Evolutionary conservation across 345 rosid genomes (phyloP).

Genomic region (Clausena lansium): DNA sequence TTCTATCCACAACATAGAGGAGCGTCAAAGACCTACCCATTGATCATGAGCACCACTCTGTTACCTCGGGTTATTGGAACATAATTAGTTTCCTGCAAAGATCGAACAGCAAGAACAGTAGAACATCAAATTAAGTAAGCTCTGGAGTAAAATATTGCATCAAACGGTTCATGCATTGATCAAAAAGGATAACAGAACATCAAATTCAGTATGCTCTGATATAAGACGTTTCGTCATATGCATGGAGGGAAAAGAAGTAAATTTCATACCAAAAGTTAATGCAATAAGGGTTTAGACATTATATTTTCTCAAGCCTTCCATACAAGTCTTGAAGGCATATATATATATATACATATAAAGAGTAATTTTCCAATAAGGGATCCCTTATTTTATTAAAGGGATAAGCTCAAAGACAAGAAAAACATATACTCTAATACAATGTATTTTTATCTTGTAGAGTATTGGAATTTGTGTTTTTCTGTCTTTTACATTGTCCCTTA

Average conservation of each 20-base stretch:
- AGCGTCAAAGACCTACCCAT: conserved; percentile 59
- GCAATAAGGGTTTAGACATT: neutral
- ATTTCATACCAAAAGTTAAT: neutral
- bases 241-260: neutral
- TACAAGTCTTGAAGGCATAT: neutral
- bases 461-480: neutral
- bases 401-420: too few relatives aligned
- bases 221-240: neutral
- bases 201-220: neutral
- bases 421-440: too few relatives aligned
- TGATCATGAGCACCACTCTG: conserved; percentile 92
- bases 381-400: too few relatives aligned
- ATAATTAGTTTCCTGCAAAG: conserved; percentile 86
- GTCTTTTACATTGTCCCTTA: neutral
- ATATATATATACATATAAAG: too few relatives aligned
- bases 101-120: conserved; percentile 10
- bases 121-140: neutral
- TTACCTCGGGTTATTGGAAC: conserved; percentile 90
- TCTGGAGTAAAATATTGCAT: neutral
- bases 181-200: neutral
- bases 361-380: too few relatives aligned
- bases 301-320: conserved; percentile 3
- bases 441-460: too few relatives aligned
- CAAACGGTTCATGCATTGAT: conserved; percentile 35
- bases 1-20: neutral